A percentile compares a stretch with the other conserved stretches of the same genome.
These are phyloP conservation scores for Cordyceps pruinosa DNA, from an alignment of 2,329 filamentous ascomycete species.

Conservation along the genomic window DNA sequence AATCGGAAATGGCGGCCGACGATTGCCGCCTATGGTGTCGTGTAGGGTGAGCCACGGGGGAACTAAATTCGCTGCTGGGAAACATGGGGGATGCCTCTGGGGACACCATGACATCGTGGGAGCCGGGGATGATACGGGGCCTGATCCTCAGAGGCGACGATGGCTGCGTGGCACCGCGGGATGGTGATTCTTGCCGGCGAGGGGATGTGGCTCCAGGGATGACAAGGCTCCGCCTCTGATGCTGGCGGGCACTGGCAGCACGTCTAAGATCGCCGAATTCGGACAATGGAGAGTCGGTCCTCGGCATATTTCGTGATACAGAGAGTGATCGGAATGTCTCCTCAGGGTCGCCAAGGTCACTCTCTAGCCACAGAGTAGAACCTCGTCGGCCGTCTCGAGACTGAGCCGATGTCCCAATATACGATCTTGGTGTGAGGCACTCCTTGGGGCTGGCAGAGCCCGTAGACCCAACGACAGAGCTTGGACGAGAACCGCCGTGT, in stretches of 20 bases:
- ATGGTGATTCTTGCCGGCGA: constrained; percentile 82
- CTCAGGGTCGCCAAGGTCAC: constrained; percentile 80
- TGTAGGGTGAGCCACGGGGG: constrained; percentile 54
- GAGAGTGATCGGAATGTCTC: constrained; percentile 80
- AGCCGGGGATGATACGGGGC: constrained; percentile 56
- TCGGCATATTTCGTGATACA: constrained; percentile 56
- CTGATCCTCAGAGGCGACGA: constrained; percentile 88
- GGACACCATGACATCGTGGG: constrained; percentile 64
- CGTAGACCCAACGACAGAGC: constrained; percentile 58
- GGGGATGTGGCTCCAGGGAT: constrained; percentile 73
- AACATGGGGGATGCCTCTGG: constrained; percentile 88
- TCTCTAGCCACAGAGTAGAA: constrained; percentile 68
- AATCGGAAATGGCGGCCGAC: constrained; percentile 74
- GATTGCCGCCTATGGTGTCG: constrained; percentile 83
- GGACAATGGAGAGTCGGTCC: constrained; percentile 85
- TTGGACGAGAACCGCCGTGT: constrained; percentile 39
- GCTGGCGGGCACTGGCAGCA: constrained; percentile 70
- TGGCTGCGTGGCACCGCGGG: constrained; percentile 63
- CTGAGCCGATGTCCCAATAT: constrained; percentile 54
- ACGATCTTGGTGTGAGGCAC: constrained; percentile 83
- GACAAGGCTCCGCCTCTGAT: constrained; percentile 80
- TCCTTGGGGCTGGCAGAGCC: constrained; percentile 85
- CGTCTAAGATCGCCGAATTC: constrained; percentile 72
- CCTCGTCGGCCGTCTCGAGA: constrained; percentile 63
- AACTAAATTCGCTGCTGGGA: constrained; percentile 72